Evolutionary conservation across 139 green algal species (phyloP), one percentile per base, ranked within the genome.

Genomic region (Coelastrella sp.): DNA sequence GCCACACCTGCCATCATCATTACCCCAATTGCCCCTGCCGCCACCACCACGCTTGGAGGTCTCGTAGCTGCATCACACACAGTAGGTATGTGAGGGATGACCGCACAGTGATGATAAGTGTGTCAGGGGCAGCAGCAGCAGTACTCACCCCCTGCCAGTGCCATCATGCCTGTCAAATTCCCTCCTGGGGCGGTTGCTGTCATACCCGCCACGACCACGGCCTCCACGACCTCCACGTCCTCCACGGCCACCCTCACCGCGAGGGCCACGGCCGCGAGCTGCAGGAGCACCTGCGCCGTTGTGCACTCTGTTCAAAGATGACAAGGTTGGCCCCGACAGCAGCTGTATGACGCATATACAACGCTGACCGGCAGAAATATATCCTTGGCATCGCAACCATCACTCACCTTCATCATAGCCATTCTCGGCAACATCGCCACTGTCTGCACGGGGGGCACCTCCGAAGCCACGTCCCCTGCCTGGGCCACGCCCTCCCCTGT

Each of bases 121-220:
- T 76, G 61, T 58, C n/a, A 84, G 74, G 57, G 35, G 73, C 59
- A 56, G 61, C 15, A 78, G 84, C 60, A 81, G 60, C 75, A 66
- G 3, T 19, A 85, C 95, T 94, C 89, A 98, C 96, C 95, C 95
- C 27, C 96, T 92, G 84, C 96, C 96, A 82, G 94, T 97, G 90
- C 92, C 96, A 87, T 97, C 96, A 82, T 96, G 95, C 87, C 96
- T 95, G 79, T 98, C 96, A 57, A 96, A 98, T 65, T 97, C 95
- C 73, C 96, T 93, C 61, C 95, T 91, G 27, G 79, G 91, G 17
- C 76, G 72, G 20, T 80, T 82, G 57, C 85, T 82, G 27, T 91
- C 88, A 73, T 92, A 87, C 59, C 91, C 81, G 49, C 90, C 88
- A 70, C 93, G 56, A 56, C 90, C 88, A 66, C 93, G 60, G 56